These are phyloP conservation scores for Suhomyces bribrorum DNA, from an alignment of 1,139 yeast genomes.

Conservation along the genomic window DNA sequence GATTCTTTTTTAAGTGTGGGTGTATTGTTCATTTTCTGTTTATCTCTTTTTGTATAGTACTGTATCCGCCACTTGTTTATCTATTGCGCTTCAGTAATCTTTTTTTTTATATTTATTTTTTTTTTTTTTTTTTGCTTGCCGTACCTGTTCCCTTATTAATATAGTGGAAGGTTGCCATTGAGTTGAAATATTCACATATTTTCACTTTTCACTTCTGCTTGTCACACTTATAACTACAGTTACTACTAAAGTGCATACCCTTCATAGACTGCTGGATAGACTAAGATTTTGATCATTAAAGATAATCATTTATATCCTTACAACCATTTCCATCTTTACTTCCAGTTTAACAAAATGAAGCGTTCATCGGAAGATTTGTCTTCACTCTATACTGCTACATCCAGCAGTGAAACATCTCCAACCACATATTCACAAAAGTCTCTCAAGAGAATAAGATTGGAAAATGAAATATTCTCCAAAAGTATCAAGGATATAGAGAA, in stretches of 20 bases:
- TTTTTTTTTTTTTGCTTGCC: conserved; percentile 9
- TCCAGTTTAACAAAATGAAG: conserved; percentile 9
- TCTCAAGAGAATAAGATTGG: conserved; percentile 26
- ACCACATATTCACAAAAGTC: conserved; percentile 20
- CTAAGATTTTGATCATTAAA: too few relatives aligned
- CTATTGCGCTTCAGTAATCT: conserved; percentile 5
- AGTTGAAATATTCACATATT: conserved; percentile 1
- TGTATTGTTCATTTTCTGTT: conserved; percentile 5
- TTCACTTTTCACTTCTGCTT: not conserved
- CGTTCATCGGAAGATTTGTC: conserved; percentile 12
- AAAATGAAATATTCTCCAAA: conserved; percentile 31
- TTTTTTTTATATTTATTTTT: conserved; percentile 3
- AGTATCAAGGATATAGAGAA: conserved; percentile 32
- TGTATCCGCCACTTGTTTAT: conserved; percentile 1
- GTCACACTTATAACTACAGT: not conserved
- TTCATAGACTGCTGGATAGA: not conserved
- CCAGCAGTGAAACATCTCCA: conserved; percentile 8
- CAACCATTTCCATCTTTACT: not conserved
- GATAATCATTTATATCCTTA: not conserved
- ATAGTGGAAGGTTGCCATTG: conserved; percentile 9
- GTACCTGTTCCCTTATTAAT: conserved; percentile 11
- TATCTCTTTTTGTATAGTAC: conserved; percentile 8
- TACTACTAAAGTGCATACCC: not conserved
- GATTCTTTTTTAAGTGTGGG: conserved; percentile 1
- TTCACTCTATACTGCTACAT: conserved; percentile 8